These are phyloP conservation scores for Trametes maxima DNA, from an alignment of 768 basidiomycete genomes.

Conservation along the genomic window DNA sequence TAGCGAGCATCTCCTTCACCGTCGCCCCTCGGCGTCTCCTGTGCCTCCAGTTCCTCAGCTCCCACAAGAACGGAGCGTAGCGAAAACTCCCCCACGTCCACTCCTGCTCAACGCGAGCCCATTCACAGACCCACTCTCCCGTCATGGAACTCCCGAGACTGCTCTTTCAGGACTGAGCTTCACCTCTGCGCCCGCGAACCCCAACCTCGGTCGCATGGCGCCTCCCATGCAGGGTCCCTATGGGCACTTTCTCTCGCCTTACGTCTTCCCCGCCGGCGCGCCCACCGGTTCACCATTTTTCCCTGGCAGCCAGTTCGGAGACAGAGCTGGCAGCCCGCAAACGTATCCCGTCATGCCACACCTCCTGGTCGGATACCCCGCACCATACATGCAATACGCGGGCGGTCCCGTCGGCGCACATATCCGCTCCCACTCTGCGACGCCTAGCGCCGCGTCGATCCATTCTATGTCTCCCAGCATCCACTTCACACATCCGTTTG, in stretches of 20 bases:
- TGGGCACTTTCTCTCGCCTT: background rate
- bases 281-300: slow-evolving; percentile 2
- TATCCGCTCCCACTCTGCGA: slow-evolving; percentile 14
- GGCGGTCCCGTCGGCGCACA: slow-evolving; percentile 8
- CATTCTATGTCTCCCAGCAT: slow-evolving; percentile 30
- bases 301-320: background rate
- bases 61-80: background rate
- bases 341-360: background rate
- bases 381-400: slow-evolving; percentile 4
- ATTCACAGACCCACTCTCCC: slow-evolving; percentile 24
- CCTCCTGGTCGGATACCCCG: background rate
- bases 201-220: background rate
- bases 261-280: background rate
- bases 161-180: slow-evolving; percentile 7
- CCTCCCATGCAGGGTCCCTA: background rate
- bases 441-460: slow-evolving; percentile 25
- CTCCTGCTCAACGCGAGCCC: slow-evolving; percentile 19
- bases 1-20: background rate
- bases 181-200: slow-evolving; percentile 2
- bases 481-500: slow-evolving; percentile 20
- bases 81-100: background rate
- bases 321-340: background rate
- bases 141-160: slow-evolving; percentile 21
- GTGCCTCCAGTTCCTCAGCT: background rate
- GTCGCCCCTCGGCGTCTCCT: background rate